Base-by-base conservation (phyloP, 73 alveolate genomes). In the Stentor coeruleus region DNA sequence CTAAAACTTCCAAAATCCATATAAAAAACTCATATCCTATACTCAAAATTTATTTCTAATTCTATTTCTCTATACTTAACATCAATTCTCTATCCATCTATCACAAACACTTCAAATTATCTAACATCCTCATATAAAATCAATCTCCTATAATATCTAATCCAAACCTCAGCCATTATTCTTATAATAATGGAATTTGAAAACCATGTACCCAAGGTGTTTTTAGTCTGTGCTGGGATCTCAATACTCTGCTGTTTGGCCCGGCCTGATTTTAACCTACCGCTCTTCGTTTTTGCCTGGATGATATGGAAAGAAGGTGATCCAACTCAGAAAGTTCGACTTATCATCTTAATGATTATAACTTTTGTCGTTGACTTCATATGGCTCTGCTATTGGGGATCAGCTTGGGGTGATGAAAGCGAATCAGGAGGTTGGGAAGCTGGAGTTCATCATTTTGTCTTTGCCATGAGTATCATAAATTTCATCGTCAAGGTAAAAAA, bases 381-480 rank as follows among this genome's bases (percentile, higher is more conserved):
- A 37, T 75, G 83, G 83, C 72, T 75, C 26, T 75, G 59, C 38
- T 75, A 75, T 38, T 75, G 83, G 83, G 83, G 83, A 75, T 36
- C 81, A 37, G 59, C 28, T 3, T 75, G 59, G 59, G 33, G 58
- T 39, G 38, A 40, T 20, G 59, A 75, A 75, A 40, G 15, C 38
- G 83, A 75, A 15, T 36, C 35, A 15, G 83, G 83, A 36, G 20
- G n/a, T 14, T 75, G 83, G 83, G 83, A 75, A 40, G 20, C 59
- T 39, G 83, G 83, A 75, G 66, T 75, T 38, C 83, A 75, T 75
- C 83, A 75, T 66, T 75, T 75, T 75, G 72, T 40, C 35, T 39
- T 75, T n/a, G 72, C 72, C 20, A 6, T 75, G 14, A 26, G 74
- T 38, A 66, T 75, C 3, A 39, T 75, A 28, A 33, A 33, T 20